Conservation (phyloP, 1,284 basidiomycete genomes). For the Ceratobasidium sp. region DNA sequence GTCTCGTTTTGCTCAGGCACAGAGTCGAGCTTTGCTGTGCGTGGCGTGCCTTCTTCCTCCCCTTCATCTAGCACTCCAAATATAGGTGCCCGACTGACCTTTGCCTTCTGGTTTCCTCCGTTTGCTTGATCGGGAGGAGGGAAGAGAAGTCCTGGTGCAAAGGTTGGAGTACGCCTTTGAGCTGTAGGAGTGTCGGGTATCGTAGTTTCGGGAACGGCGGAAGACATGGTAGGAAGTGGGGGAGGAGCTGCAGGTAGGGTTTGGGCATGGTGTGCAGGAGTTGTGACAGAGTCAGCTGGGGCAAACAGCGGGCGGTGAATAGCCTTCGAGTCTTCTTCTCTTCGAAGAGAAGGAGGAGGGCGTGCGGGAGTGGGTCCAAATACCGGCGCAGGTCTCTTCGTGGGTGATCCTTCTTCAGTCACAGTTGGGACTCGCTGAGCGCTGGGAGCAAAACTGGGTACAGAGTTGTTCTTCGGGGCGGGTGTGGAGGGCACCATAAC, state of each 20-base stretch:
- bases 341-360: not conserved
- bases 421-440: not conserved
- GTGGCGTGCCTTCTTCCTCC: constrained; percentile 20
- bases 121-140: not conserved
- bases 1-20: not conserved
- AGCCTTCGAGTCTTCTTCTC: not conserved
- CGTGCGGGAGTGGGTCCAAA: constrained; percentile 24
- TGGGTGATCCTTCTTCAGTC: constrained; percentile 3
- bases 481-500: constrained; percentile 13
- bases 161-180: constrained; percentile 3
- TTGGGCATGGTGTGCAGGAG: constrained; percentile 5
- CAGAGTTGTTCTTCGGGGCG: not conserved
- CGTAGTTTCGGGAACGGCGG: not conserved
- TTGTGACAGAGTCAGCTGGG: not conserved
- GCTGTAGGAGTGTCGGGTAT: constrained; percentile 32
- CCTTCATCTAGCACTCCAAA: constrained; percentile 33
- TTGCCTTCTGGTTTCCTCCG: not conserved
- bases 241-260: constrained; percentile 10
- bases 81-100: constrained; percentile 17
- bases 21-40: not conserved
- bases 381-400: constrained; percentile 20
- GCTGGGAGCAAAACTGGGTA: constrained; percentile 17
- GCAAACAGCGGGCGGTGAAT: not conserved
- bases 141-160: constrained; percentile 8
- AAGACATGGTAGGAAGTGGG: not conserved